Evolutionary conservation across 2,329 filamentous ascomycete species (phyloP).

Genomic region (Paraphaeosphaeria minitans): DNA sequence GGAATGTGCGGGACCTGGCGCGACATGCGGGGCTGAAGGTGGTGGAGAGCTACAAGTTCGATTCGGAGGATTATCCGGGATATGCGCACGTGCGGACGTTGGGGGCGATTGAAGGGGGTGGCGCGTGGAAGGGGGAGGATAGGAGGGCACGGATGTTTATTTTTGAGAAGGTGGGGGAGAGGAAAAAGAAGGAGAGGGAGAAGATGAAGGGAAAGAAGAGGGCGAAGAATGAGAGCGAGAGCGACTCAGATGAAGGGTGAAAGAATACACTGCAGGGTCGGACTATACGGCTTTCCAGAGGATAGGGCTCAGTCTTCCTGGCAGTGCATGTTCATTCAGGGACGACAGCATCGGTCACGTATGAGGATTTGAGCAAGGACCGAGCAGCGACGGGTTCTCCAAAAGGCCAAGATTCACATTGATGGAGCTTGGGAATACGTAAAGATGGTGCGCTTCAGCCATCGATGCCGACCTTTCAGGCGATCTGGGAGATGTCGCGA

Average conservation of each 20-base stretch:
- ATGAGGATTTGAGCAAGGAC: too few species aligned
- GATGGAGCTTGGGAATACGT: too few species aligned
- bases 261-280: neutral
- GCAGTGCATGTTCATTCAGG: too few species aligned
- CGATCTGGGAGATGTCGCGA: too few species aligned
- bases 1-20: slow-evolving; percentile 89
- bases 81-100: slow-evolving; percentile 76
- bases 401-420: too few species aligned
- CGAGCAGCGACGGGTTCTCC: too few species aligned
- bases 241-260: slow-evolving; percentile 21
- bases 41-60: slow-evolving; percentile 72
- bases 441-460: too few species aligned
- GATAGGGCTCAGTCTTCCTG: too few species aligned
- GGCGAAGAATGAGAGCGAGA: slow-evolving; percentile 23
- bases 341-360: too few species aligned
- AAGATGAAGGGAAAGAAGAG: slow-evolving; percentile 24
- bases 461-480: too few species aligned
- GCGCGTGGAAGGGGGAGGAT: slow-evolving; percentile 57
- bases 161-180: slow-evolving; percentile 47
- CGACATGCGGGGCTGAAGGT: slow-evolving; percentile 76
- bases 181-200: slow-evolving; percentile 15
- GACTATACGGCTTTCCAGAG: neutral
- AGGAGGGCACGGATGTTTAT: slow-evolving; percentile 54
- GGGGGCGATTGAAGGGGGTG: slow-evolving; percentile 59
- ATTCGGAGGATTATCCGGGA: slow-evolving; percentile 69